phyloP scores from a whole-genome alignment of 805 yeast genomes.

The Groenewaldozyma tartarivorans region DNA sequence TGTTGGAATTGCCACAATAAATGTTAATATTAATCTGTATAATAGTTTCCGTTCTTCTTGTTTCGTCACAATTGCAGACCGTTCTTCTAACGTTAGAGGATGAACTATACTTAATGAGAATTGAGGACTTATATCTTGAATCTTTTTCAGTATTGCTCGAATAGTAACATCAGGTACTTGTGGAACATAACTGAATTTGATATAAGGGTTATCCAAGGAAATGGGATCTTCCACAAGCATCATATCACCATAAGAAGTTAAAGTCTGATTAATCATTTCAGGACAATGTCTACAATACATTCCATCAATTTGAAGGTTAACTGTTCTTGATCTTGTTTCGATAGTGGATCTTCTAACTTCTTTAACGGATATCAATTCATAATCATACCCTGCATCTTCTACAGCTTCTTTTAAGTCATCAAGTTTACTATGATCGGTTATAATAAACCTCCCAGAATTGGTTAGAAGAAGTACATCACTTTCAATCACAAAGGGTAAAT shows the following conservation, averaged over 20 bases:
- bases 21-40: slow-evolving; percentile 39
- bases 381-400: slow-evolving; percentile 63
- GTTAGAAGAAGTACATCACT: slow-evolving; percentile 48
- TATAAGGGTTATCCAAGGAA: slow-evolving; percentile 44
- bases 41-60: slow-evolving; percentile 40
- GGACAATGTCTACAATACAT: slow-evolving; percentile 72
- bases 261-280: slow-evolving; percentile 38
- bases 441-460: slow-evolving; percentile 52
- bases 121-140: slow-evolving; percentile 36
- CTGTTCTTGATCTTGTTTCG: slow-evolving; percentile 42
- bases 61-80: slow-evolving; percentile 40
- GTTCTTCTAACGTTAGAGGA: slow-evolving; percentile 54
- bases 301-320: slow-evolving; percentile 48
- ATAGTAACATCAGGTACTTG: slow-evolving; percentile 43
- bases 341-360: slow-evolving; percentile 40
- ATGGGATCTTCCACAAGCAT: slow-evolving; percentile 45
- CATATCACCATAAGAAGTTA: slow-evolving; percentile 47
- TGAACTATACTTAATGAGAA: slow-evolving; percentile 48
- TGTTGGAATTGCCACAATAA: slow-evolving; percentile 54
- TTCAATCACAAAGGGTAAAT: slow-evolving; percentile 43
- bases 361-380: slow-evolving; percentile 35
- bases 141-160: slow-evolving; percentile 42
- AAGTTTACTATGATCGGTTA: slow-evolving; percentile 32
- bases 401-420: slow-evolving; percentile 38
- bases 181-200: slow-evolving; percentile 60